Percentiles rank a stretch among this genome's conserved stretches.
These are phyloP conservation scores for Hyphopichia wangnamkhiaoensis DNA, from an alignment of 1,139 yeast species.

Conservation along the genomic window DNA sequence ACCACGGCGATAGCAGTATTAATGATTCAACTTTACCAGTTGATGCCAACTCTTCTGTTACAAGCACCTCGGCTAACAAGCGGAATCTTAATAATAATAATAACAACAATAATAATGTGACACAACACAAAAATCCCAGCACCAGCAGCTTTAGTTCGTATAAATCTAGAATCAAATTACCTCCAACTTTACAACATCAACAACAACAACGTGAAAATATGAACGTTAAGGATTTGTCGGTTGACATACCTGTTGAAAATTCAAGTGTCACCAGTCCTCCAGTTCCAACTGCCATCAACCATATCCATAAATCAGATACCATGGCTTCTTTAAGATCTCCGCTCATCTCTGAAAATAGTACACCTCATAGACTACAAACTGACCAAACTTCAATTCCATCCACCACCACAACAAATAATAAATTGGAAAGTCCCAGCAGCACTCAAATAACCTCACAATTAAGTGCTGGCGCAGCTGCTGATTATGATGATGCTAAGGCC, in stretches of 20 bases:
- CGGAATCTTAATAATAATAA: neutral
- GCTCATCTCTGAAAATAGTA: neutral
- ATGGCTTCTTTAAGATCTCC: slow-evolving; percentile 2
- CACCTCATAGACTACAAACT: neutral
- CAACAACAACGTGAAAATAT: slow-evolving; percentile 4
- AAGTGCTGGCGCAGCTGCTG: slow-evolving; percentile 8
- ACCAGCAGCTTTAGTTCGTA: slow-evolving; percentile 30
- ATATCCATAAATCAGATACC: slow-evolving; percentile 1
- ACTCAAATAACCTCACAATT: slow-evolving; percentile 16
- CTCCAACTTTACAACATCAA: slow-evolving; percentile 22
- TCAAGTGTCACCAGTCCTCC: neutral
- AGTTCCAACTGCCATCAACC: neutral
- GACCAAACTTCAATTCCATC: slow-evolving; percentile 11
- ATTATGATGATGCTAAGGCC: slow-evolving; percentile 6
- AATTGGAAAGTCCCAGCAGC: slow-evolving; percentile 2
- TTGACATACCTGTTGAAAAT: neutral
- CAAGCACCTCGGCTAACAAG: neutral
- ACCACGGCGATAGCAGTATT: neutral
- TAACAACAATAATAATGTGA: neutral
- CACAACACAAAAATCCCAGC: slow-evolving; percentile 20
- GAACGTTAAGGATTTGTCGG: slow-evolving; percentile 2
- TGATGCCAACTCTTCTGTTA: slow-evolving; percentile 1
- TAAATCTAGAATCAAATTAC: slow-evolving; percentile 36
- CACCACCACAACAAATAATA: slow-evolving; percentile 7
- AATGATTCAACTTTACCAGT: neutral